These are phyloP conservation scores for Podila epigama DNA, from an alignment of 192 early-diverging fungal species.

Conservation along the genomic window DNA sequence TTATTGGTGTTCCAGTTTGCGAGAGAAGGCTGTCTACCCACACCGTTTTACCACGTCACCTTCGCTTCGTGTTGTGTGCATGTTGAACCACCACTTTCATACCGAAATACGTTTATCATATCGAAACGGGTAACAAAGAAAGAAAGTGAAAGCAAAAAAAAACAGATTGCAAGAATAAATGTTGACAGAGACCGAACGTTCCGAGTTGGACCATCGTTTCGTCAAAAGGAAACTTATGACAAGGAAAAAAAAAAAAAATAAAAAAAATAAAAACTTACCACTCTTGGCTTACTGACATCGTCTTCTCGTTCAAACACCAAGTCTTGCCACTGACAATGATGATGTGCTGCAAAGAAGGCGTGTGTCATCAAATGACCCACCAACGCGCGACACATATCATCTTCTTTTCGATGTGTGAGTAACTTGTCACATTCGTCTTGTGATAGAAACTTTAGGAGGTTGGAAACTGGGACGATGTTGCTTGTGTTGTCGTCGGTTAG, in stretches of 20 bases:
- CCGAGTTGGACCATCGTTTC: no score
- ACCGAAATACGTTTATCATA: no score
- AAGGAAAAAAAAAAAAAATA: not conserved
- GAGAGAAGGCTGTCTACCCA: no score
- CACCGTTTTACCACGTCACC: no score
- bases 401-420: constrained; percentile 21
- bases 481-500: constrained; percentile 17
- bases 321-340: constrained; percentile 33
- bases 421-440: constrained; percentile 22
- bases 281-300: constrained; percentile 10
- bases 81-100: not conserved
- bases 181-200: no score
- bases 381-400: constrained; percentile 36
- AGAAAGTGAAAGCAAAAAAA: no score
- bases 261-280: constrained; percentile 14
- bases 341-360: constrained; percentile 36
- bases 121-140: no score
- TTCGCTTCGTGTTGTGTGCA: not conserved
- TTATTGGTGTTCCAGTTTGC: no score
- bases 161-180: not conserved
- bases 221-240: no score
- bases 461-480: constrained; percentile 37
- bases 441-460: constrained; percentile 38
- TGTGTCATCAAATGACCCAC: constrained; percentile 34
- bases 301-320: constrained; percentile 19